Evolutionary conservation across 2,329 filamentous ascomycete genomes (phyloP).

Genomic region (Sporothrix protearum): DNA sequence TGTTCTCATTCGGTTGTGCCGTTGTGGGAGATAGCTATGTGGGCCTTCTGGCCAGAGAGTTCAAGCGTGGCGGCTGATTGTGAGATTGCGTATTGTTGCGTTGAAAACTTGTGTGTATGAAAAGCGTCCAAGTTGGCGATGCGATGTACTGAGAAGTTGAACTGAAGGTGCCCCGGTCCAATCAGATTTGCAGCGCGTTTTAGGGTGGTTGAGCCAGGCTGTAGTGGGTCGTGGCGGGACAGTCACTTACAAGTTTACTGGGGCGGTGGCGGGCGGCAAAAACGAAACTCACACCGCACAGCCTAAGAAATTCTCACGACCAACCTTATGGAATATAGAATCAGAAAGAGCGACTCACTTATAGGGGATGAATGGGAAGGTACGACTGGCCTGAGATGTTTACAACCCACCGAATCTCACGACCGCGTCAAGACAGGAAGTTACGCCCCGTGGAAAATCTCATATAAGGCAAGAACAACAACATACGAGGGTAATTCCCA

Average conservation of each 20-base stretch:
- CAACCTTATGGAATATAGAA: neutral
- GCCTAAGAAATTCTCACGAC: neutral
- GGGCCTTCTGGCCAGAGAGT: too few relatives aligned
- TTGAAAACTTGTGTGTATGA: neutral
- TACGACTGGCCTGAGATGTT: neutral
- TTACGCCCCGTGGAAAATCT: neutral
- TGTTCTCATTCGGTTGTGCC: neutral
- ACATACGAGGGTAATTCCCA: neutral
- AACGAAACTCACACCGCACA: neutral
- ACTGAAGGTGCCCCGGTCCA: neutral
- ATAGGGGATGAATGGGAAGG: neutral
- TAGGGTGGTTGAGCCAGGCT: neutral
- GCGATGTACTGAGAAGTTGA: neutral
- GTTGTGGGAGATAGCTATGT: neutral
- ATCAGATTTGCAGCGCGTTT: neutral
- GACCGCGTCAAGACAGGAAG: neutral
- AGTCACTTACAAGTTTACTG: conserved; percentile 15
- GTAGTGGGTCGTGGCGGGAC: neutral
- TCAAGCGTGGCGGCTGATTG: neutral
- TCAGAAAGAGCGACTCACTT: neutral
- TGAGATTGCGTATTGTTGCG: neutral
- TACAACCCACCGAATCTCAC: neutral
- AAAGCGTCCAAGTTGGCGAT: conserved; percentile 1
- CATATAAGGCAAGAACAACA: neutral
- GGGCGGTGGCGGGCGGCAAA: conserved; percentile 14